phyloP scores from a whole-genome alignment of 2,329 filamentous ascomycete genomes.

The Penicillium sp. region DNA sequence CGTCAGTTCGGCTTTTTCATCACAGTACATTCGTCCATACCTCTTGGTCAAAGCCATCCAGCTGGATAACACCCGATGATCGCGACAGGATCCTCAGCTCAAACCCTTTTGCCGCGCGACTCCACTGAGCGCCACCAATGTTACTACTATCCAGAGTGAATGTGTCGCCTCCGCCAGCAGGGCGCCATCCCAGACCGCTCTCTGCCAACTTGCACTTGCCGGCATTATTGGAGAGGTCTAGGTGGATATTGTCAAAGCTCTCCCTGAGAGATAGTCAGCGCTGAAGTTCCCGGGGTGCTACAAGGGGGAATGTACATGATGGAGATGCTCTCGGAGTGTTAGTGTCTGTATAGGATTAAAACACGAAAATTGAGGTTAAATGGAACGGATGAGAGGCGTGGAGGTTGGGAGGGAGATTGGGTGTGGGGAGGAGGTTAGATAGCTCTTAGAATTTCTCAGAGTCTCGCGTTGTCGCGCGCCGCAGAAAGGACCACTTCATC shows the following conservation, averaged over 20 bases:
- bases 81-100: slow-evolving; percentile 90
- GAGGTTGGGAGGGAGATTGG: neutral
- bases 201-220: slow-evolving; percentile 96
- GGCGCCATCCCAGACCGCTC: slow-evolving; percentile 94
- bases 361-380: neutral
- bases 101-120: slow-evolving; percentile 84
- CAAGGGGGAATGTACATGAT: slow-evolving; percentile 27
- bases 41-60: slow-evolving; percentile 93
- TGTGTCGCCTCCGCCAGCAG: slow-evolving; percentile 79
- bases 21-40: slow-evolving; percentile 38
- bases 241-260: slow-evolving; percentile 95
- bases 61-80: slow-evolving; percentile 80
- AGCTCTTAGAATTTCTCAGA: slow-evolving; percentile 2
- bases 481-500: slow-evolving; percentile 18
- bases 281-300: slow-evolving; percentile 8
- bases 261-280: slow-evolving; percentile 56
- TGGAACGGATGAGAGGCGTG: neutral
- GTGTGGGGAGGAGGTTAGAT: neutral
- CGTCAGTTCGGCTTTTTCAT: slow-evolving; percentile 9
- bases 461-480: slow-evolving; percentile 2
- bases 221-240: slow-evolving; percentile 88
- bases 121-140: slow-evolving; percentile 89
- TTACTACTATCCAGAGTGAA: slow-evolving; percentile 90
- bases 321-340: slow-evolving; percentile 26
- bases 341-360: neutral